phyloP scores from a whole-genome alignment of 2,329 filamentous ascomycete genomes.

The Paraconiothyrium brasiliense region DNA sequence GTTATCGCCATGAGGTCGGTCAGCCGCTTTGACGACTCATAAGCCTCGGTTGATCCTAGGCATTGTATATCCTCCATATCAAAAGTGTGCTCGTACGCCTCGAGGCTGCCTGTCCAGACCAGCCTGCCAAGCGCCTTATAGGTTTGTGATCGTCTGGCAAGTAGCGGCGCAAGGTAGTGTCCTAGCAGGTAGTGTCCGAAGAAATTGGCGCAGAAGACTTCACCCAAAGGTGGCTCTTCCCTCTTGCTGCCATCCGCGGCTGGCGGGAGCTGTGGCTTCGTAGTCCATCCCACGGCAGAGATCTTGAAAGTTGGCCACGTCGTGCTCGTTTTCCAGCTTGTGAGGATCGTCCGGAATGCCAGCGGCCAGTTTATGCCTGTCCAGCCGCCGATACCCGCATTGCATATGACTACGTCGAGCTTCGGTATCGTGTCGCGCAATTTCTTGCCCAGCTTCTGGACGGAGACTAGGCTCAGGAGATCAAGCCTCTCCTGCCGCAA shows the following conservation, averaged over 20 bases:
- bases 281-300: slow-evolving; percentile 63
- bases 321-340: slow-evolving; percentile 71
- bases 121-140: slow-evolving; percentile 67
- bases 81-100: slow-evolving; percentile 69
- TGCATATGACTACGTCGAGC: slow-evolving; percentile 82
- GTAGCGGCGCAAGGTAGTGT: slow-evolving; percentile 79
- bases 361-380: slow-evolving; percentile 75
- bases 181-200: slow-evolving; percentile 94
- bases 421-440: slow-evolving; percentile 69
- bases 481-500: slow-evolving; percentile 68
- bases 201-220: slow-evolving; percentile 89
- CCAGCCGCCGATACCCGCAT: slow-evolving; percentile 91
- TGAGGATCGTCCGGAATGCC: slow-evolving; percentile 66
- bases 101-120: slow-evolving; percentile 87
- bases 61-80: slow-evolving; percentile 79
- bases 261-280: slow-evolving; percentile 61
- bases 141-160: slow-evolving; percentile 60
- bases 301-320: slow-evolving; percentile 85
- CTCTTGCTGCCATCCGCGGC: slow-evolving; percentile 27
- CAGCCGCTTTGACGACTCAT: slow-evolving; percentile 87
- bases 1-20: slow-evolving; percentile 86
- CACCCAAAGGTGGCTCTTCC: slow-evolving; percentile 71
- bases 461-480: slow-evolving; percentile 63
- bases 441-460: slow-evolving; percentile 62
- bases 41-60: slow-evolving; percentile 69